A percentile compares a stretch with the other conserved stretches of the same genome.
Evolutionary conservation across 352 stramenopile species (phyloP).

Genomic region (Phytophthora citrophthora): DNA sequence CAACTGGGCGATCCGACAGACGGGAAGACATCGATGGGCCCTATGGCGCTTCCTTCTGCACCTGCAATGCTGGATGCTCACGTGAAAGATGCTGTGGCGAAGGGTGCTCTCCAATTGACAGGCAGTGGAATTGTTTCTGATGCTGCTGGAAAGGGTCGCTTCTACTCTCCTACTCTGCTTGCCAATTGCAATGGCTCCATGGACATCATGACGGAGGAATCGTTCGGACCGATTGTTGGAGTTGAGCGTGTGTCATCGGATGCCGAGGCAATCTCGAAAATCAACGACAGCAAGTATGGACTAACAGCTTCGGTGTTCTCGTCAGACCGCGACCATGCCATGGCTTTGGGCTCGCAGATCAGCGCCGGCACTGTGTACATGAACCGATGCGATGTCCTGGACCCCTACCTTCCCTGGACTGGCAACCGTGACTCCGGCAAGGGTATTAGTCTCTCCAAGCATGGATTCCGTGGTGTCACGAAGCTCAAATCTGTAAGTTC

Average conservation of each 20-base stretch:
- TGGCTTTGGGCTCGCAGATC: slow-evolving; percentile 60
- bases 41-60: slow-evolving; percentile 67
- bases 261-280: slow-evolving; percentile 73
- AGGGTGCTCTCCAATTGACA: slow-evolving; percentile 66
- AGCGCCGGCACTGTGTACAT: slow-evolving; percentile 85
- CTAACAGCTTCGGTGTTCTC: slow-evolving; percentile 84
- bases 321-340: slow-evolving; percentile 57
- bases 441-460: slow-evolving; percentile 81
- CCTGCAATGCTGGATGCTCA: slow-evolving; percentile 56
- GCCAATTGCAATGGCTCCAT: slow-evolving; percentile 71
- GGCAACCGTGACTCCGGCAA: slow-evolving; percentile 83
- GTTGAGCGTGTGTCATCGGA: slow-evolving; percentile 77
- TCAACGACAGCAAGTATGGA: slow-evolving; percentile 85
- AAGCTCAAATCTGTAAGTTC: slow-evolving; percentile 77
- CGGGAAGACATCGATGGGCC: slow-evolving; percentile 65
- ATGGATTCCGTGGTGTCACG: slow-evolving; percentile 80
- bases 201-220: slow-evolving; percentile 85
- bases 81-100: slow-evolving; percentile 75
- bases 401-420: slow-evolving; percentile 86
- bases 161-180: slow-evolving; percentile 83
- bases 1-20: slow-evolving; percentile 69
- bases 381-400: slow-evolving; percentile 86
- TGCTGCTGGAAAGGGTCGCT: slow-evolving; percentile 61
- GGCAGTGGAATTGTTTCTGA: slow-evolving; percentile 53
- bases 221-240: slow-evolving; percentile 83